A percentile compares a stretch with the other conserved stretches of the same genome.
Evolutionary conservation across 148 eudicot species (phyloP).

Genomic region (Suaeda aralocaspica): DNA sequence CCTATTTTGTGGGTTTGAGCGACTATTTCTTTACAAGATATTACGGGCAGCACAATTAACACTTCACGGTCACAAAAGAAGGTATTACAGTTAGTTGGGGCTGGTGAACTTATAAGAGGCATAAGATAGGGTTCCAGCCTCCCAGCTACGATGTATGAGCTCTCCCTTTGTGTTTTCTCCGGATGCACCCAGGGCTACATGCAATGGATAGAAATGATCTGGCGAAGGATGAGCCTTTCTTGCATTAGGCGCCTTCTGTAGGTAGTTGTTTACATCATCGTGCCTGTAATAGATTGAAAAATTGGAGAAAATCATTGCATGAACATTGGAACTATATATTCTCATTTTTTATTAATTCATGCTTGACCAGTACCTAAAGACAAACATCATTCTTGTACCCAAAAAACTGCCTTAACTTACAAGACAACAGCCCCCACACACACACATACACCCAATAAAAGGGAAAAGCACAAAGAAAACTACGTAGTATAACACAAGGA

Average conservation of each 20-base stretch:
- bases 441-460: no score
- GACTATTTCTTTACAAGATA: no score
- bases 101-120: slow-evolving; percentile 67
- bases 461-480: no score
- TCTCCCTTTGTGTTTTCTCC: slow-evolving; percentile 59
- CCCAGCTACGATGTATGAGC: slow-evolving; percentile 78
- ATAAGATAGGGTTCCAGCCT: slow-evolving; percentile 52
- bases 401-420: no score
- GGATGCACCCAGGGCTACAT: slow-evolving; percentile 81
- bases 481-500: no score
- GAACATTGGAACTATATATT: background rate
- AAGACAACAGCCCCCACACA: no score
- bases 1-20: background rate
- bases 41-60: no score
- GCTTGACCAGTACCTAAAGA: no score
- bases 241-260: slow-evolving; percentile 66
- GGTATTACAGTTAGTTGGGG: background rate
- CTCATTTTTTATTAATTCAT: no score
- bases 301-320: background rate
- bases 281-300: slow-evolving; percentile 22
- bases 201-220: slow-evolving; percentile 79
- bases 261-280: slow-evolving; percentile 63
- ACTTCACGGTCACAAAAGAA: no score
- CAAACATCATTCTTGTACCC: no score
- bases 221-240: slow-evolving; percentile 71